Evolutionary conservation across 2,329 filamentous ascomycete genomes (phyloP), one percentile per base, ranked within the genome.

Genomic region (Clonostachys sp.): DNA sequence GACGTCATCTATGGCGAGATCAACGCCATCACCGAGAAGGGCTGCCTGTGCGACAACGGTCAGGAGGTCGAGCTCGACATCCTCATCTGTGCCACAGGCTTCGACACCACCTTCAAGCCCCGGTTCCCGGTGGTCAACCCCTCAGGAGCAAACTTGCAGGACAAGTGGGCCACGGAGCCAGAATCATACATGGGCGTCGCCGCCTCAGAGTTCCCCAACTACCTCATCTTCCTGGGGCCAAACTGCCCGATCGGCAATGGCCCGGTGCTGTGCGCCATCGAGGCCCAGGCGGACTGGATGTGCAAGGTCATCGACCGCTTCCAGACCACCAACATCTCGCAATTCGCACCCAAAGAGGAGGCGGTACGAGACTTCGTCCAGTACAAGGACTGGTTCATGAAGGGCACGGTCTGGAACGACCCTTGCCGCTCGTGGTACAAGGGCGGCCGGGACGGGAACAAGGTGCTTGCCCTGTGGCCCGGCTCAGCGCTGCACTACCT

Each of bases 61-160:
- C 57, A 70, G 35, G 59, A 74, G n/a, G 58, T 77, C 45, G 65
- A 74, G 34, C 70, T 79, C 13, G 81, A 84, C 54, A 69, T 70
- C 12, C 72, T 84, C 18, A 67, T 83, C 43, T 80, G 77, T 50
- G 78, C 78, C n/a, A 81, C 77, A 0, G 77, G 78, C 2, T 81
- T 80, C 54, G 71, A 81, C 53, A 72, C 72, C 6, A 76, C 73
- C 2, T 80, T 79, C 57, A 58, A 66, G 8, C 76, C 77, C 4
- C 66, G 72, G 1, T 80, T 78, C 50, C 75, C 75, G 1, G 59
- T 80, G 16, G 58, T 74, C 6, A 75, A 74, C 10, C 64, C 70
- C 18, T 55, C 66, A n/a, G 75, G 74, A 16, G 52, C 61, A 10
- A 74, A 79, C 50, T 64, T 81, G 34, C 74, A 75, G 50, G 71